A percentile compares a stretch with the other conserved stretches of the same genome.
These are phyloP conservation scores for Kluyveromyces sp. DNA, from an alignment of 1,139 yeast genomes.

Conservation along the genomic window DNA sequence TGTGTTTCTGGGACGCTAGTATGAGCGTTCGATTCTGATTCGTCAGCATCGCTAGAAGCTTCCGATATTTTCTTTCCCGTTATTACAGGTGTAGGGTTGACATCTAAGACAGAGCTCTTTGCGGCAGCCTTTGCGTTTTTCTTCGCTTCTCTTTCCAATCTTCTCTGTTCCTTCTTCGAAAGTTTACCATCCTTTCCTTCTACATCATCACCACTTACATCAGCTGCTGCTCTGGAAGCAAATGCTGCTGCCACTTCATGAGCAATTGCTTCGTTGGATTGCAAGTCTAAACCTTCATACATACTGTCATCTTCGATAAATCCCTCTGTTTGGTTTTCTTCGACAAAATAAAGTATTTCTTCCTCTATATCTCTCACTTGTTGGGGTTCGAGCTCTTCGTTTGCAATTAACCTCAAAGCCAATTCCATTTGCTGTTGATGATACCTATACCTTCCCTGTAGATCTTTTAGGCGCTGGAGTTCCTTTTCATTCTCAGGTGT, in stretches of 20 bases:
- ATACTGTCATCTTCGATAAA: conserved; percentile 72
- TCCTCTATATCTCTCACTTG: conserved; percentile 56
- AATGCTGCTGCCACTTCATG: conserved; percentile 39
- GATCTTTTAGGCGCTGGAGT: conserved; percentile 39
- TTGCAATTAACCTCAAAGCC: conserved; percentile 55
- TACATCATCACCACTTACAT: conserved; percentile 14
- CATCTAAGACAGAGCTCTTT: conserved; percentile 18
- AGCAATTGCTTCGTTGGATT: conserved; percentile 44
- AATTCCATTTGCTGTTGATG: conserved; percentile 61
- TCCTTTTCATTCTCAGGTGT: conserved; percentile 46
- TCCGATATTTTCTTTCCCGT: conserved; percentile 6
- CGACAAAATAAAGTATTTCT: conserved; percentile 64
- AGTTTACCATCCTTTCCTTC: conserved; percentile 19
- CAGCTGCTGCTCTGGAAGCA: conserved; percentile 29
- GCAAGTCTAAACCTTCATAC: conserved; percentile 59
- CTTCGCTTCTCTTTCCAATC: conserved; percentile 29
- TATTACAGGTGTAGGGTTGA: conserved; percentile 12
- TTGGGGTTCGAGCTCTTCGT: conserved; percentile 55
- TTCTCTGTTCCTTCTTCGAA: conserved; percentile 30
- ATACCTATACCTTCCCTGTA: conserved; percentile 40
- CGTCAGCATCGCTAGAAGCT: conserved; percentile 5
- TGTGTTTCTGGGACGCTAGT: conserved; percentile 8
- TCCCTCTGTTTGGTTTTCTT: conserved; percentile 64
- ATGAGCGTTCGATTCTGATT: conserved; percentile 7
- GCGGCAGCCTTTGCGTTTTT: conserved; percentile 30